Evolutionary conservation across 768 basidiomycete species (phyloP), one percentile per base, ranked within the genome.

Genomic region (Boletus reticulatus): DNA sequence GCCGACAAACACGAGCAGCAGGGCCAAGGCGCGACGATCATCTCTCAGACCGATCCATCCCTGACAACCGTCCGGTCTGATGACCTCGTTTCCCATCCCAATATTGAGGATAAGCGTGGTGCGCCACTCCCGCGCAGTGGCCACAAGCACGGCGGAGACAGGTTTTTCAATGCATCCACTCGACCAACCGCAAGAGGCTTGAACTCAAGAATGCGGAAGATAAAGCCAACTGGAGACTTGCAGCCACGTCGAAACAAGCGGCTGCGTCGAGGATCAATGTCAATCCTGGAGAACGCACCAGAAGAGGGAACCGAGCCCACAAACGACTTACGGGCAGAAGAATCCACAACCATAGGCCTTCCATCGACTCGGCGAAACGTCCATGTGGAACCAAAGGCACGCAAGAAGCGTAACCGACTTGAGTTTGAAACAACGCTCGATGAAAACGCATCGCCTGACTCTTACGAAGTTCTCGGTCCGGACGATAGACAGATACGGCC

Each of bases 401-500:
- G 24, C 20, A 57, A 31, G 52, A 69, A 68, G 47, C 65, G 65
- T 17, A 50, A 52, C 31, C 62, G 65, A 32, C 13, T 27, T 9
- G 62, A 67, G 49, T 53, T 42, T 7, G 67, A 69, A 52, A 48
- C 51, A 11, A 41, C 36, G 32, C 31, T 55, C 8, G 46, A 37
- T 45, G 50, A 50, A 27, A 31, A 36, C 16, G 11, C 20, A 12
- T 42, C 39, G 13, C 37, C 42, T 41, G 41, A 55, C 31, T 48
- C 54, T 12, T 17, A 24, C 19, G 62, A 69, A 41, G 0, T 0
- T 2, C 52, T 62, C 43, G 67, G 65, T 22, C 56, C 56, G 2
- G 67, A 67, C 45, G 4, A 13, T 8, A 64, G 67, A 41, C 10
- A 6, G 5, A n/a, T 20, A 8, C 65, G 68, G 29, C 68, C 68